Evolutionary conservation across 2,329 filamentous ascomycete genomes (phyloP), one percentile per base, ranked within the genome.

Genomic region (Colletotrichum agaves): DNA sequence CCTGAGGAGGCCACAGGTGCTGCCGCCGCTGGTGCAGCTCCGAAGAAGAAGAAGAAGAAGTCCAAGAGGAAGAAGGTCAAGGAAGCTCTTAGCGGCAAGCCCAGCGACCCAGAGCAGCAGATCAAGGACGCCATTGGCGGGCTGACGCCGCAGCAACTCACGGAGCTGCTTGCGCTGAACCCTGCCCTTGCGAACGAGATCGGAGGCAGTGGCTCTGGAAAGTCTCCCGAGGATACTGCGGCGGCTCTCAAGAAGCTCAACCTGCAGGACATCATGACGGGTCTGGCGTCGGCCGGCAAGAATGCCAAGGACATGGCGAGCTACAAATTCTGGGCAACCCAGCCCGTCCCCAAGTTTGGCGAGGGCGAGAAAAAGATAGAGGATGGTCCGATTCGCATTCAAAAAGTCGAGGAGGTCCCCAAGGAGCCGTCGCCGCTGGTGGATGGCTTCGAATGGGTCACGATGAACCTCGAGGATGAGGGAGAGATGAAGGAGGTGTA

Each of bases 271-370:
- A 88, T 93, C 75, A 88, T 93, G 86, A 92, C 91, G 1, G 91
- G 91, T 0, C 79, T 93, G 74, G 91, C 94, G 15, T 84, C 93
- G 7, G 90, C 88, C 69, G 92, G 92, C 63, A 97, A 96, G 85
- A 97, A 97, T 75, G 90, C 89, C 73, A 98, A 97, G 83, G 94
- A 98, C 76, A 97, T 98, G 93, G 94, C 91, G 6, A 93, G 91
- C 66, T 98, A 98, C 86, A 98, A 97, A 81, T 99, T 99, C 83
- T 99, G 96, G 96, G 90, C 93, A 79, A 99, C 96, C 52, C 96
- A 99, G 79, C 96, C 96, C 1, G 96, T 99, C 67, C 92, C 93
- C 57, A 91, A 90, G 75, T 97, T 98, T 75, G 90, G 87, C 74
- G 83, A 90, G 77, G 79, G 84, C 67, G 73, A 75, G 13, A 80